Evolutionary conservation across 2,329 filamentous ascomycete genomes (phyloP).

Genomic region (Pseudocercospora fijiensis): DNA sequence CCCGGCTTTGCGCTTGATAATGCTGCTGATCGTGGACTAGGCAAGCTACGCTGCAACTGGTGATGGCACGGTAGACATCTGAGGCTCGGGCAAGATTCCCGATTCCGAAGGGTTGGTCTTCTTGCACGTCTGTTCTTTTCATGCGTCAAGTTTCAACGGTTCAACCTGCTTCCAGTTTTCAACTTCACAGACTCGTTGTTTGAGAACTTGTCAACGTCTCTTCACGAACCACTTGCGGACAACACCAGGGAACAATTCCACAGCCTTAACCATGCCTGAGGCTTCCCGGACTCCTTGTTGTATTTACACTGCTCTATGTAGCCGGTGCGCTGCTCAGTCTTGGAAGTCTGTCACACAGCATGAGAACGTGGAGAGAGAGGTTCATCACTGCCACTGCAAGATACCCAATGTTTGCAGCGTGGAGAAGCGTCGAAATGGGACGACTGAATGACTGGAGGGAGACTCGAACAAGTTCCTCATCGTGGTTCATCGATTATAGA

Average conservation of each 20-base stretch:
- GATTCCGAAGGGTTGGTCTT: not conserved
- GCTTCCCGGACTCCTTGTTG: not conserved
- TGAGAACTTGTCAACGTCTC: not conserved
- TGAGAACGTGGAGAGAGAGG: conserved; percentile 12
- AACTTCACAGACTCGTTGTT: not conserved
- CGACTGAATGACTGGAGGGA: not conserved
- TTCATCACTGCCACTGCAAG: conserved; percentile 9
- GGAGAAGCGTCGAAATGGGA: not conserved
- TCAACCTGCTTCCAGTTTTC: not conserved
- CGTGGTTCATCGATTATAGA: not conserved
- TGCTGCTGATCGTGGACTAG: not conserved
- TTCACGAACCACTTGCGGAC: conserved; percentile 9
- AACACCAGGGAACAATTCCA: not conserved
- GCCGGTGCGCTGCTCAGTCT: conserved; percentile 1
- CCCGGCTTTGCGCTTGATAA: not conserved
- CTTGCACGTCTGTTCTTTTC: too few species aligned
- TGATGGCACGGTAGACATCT: not conserved
- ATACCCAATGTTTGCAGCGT: not conserved
- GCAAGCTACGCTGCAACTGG: not conserved
- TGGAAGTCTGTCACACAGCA: conserved; percentile 2
- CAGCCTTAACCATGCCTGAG: not conserved
- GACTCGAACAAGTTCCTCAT: not conserved
- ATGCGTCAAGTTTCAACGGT: too few species aligned
- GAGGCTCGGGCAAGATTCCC: not conserved
- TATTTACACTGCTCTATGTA: conserved; percentile 4